phyloP scores from a whole-genome alignment of 192 early-diverging fungal species.

The Phycomyces blakesleeanus region DNA sequence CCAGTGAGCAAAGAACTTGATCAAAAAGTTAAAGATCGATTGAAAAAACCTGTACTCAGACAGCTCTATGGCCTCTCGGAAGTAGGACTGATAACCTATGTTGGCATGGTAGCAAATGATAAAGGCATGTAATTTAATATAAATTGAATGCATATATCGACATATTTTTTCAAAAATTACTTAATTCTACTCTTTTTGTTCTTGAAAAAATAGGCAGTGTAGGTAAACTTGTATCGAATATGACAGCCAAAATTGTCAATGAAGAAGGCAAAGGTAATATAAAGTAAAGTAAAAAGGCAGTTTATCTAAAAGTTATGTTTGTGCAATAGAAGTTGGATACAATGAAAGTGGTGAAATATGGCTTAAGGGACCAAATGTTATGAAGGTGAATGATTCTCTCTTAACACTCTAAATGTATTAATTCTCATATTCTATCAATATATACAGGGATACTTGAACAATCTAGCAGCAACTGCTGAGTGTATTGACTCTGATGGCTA shows the following conservation, averaged over 20 bases:
- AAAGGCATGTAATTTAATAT: background rate
- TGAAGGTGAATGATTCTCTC: conserved; percentile 48
- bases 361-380: conserved; percentile 71
- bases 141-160: background rate
- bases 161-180: background rate
- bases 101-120: background rate
- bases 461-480: conserved; percentile 63
- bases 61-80: conserved; percentile 79
- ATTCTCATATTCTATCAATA: no score
- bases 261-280: conserved; percentile 53
- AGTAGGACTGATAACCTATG: conserved; percentile 30
- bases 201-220: conserved; percentile 43
- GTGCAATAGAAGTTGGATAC: conserved; percentile 40
- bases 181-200: background rate
- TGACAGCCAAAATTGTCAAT: conserved; percentile 73
- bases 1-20: conserved; percentile 56
- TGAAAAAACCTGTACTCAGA: conserved; percentile 34
- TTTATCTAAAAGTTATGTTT: background rate
- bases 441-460: conserved; percentile 70
- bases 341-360: conserved; percentile 77
- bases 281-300: background rate
- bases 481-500: conserved; percentile 76
- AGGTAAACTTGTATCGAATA: conserved; percentile 69
- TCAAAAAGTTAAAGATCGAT: conserved; percentile 29
- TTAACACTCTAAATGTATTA: background rate